A percentile compares a stretch with the other conserved stretches of the same genome.
Conservation (phyloP, 2,329 filamentous ascomycete species). For the Zymoseptoria tritici region DNA sequence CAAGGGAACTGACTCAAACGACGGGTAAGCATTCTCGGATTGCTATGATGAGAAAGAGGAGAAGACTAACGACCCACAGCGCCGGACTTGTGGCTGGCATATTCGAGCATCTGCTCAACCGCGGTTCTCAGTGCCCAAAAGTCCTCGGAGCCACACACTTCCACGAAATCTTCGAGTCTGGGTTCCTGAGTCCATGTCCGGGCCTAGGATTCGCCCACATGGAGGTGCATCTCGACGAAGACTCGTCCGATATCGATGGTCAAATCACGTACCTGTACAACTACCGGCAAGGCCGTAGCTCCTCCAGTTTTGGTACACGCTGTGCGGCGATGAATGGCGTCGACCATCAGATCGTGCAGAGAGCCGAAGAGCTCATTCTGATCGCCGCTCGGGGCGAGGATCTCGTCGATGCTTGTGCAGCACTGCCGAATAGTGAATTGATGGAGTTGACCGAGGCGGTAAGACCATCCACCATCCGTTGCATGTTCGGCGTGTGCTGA, state of each 20-base stretch:
- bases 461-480: conserved; percentile 18
- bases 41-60: not conserved
- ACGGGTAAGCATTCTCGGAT: conserved; percentile 33
- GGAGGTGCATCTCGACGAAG: conserved; percentile 56
- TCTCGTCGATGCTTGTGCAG: conserved; percentile 63
- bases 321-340: conserved; percentile 87
- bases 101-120: conserved; percentile 48
- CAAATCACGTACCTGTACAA: conserved; percentile 40
- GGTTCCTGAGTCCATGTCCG: conserved; percentile 46
- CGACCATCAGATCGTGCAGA: conserved; percentile 59
- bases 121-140: conserved; percentile 47
- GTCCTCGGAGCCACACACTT: conserved; percentile 58
- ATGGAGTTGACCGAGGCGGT: conserved; percentile 61
- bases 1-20: conserved; percentile 58
- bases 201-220: conserved; percentile 60
- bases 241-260: conserved; percentile 47
- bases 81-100: conserved; percentile 57
- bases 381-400: conserved; percentile 67
- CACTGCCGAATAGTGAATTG: conserved; percentile 56
- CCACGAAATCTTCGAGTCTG: conserved; percentile 65
- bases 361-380: conserved; percentile 66
- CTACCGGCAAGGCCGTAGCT: conserved; percentile 55
- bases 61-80: conserved; percentile 21
- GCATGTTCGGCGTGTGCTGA: conserved; percentile 2
- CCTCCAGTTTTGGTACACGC: conserved; percentile 72